These are phyloP conservation scores for Saccharomyces hybrid DNA, from an alignment of 1,139 yeast species.

Conservation along the genomic window DNA sequence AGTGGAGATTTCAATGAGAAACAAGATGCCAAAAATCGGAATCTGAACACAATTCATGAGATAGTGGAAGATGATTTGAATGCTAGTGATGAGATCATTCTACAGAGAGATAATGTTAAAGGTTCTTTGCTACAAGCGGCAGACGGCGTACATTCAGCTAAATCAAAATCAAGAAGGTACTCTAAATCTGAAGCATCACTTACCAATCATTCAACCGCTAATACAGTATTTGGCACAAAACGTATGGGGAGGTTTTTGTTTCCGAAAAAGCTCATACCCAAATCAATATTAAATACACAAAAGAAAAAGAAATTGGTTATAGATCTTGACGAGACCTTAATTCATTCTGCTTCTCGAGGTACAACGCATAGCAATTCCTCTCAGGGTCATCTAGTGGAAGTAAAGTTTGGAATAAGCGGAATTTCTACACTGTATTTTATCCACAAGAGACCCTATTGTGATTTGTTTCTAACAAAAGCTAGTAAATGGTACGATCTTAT, in stretches of 20 bases:
- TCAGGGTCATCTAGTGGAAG: slow-evolving; percentile 67
- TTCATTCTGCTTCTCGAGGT: slow-evolving; percentile 78
- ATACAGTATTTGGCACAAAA: slow-evolving; percentile 20
- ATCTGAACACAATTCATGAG: slow-evolving; percentile 6
- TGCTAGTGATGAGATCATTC: slow-evolving; percentile 24
- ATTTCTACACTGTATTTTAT: slow-evolving; percentile 77
- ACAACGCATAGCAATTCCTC: slow-evolving; percentile 40
- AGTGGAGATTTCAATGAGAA: slow-evolving; percentile 6
- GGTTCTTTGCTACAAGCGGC: slow-evolving; percentile 18
- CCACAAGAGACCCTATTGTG: slow-evolving; percentile 87
- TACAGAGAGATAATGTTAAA: slow-evolving; percentile 26
- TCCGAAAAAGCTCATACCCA: slow-evolving; percentile 38
- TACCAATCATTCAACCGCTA: neutral
- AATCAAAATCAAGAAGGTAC: neutral
- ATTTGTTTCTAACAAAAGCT: slow-evolving; percentile 68
- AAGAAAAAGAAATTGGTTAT: slow-evolving; percentile 64
- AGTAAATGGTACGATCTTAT: slow-evolving; percentile 84
- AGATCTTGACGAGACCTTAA: slow-evolving; percentile 88
- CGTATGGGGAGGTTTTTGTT: slow-evolving; percentile 35
- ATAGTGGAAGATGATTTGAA: slow-evolving; percentile 25
- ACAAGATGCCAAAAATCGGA: neutral
- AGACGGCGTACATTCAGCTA: neutral
- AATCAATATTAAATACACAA: slow-evolving; percentile 30
- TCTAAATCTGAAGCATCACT: neutral
- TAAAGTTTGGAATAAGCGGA: slow-evolving; percentile 44